These are phyloP conservation scores for Bretschneidera sinensis DNA, from an alignment of 345 rosid genomes.

Conservation along the genomic window DNA sequence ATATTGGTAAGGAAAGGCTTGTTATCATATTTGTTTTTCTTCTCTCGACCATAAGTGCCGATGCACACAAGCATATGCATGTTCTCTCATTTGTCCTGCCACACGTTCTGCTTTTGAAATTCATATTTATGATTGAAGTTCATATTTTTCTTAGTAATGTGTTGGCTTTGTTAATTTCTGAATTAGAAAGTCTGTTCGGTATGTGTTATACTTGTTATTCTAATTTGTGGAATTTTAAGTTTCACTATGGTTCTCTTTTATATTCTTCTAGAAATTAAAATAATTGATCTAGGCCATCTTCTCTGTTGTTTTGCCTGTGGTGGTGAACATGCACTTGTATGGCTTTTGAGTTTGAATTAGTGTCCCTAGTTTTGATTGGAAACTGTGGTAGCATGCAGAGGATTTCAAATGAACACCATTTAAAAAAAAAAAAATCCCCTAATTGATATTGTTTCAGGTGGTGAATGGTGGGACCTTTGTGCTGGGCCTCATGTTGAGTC, in stretches of 20 bases:
- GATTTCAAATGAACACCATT: background rate
- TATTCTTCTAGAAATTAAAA: background rate
- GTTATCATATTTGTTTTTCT: too few species aligned
- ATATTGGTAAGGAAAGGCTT: slow-evolving; percentile 49
- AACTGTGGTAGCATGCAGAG: background rate
- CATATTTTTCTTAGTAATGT: slow-evolving; percentile 12
- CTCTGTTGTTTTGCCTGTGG: background rate
- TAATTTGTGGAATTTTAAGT: too few species aligned
- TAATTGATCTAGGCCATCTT: background rate
- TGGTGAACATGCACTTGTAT: too few species aligned
- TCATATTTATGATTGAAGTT: background rate
- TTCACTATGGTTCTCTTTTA: background rate
- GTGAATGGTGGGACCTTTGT: slow-evolving; percentile 99
- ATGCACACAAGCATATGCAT: background rate
- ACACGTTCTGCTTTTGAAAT: background rate
- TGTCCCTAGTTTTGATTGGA: background rate
- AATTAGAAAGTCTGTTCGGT: too few species aligned
- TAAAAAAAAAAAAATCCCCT: background rate
- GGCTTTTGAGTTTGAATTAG: too few species aligned
- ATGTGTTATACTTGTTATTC: background rate
- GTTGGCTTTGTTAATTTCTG: slow-evolving; percentile 5
- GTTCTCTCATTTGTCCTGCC: background rate
- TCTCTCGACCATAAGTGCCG: background rate
- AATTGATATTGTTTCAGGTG: slow-evolving; percentile 37
- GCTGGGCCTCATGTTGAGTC: slow-evolving; percentile 96